Evolutionary conservation across 768 basidiomycete species (phyloP).

Genomic region (Mycena floridula): DNA sequence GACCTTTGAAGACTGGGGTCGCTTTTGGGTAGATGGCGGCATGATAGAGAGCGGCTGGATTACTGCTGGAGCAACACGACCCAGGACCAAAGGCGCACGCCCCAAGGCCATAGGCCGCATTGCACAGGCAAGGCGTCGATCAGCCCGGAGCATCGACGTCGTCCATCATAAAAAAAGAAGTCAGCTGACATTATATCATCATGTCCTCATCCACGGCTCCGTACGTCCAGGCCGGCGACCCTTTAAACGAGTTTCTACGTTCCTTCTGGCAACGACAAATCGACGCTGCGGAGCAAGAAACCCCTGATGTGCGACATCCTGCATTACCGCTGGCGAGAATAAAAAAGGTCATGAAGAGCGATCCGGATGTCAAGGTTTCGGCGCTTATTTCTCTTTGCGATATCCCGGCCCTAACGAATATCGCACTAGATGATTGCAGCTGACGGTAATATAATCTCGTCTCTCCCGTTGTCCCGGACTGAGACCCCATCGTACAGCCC

Average conservation of each 20-base stretch:
- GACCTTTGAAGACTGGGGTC: no score
- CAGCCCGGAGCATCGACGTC: no score
- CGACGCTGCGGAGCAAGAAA: constrained; percentile 81
- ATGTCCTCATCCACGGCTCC: constrained; percentile 28
- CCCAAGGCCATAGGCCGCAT: no score
- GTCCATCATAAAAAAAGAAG: no score
- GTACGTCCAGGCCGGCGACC: constrained; percentile 78
- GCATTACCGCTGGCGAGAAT: constrained; percentile 91
- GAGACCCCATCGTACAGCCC: constrained; percentile 42
- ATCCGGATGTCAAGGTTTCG: constrained; percentile 90
- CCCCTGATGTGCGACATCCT: constrained; percentile 82
- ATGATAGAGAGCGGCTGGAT: no score
- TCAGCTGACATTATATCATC: no score
- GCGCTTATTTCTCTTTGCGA: constrained; percentile 6
- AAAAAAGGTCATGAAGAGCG: constrained; percentile 99
- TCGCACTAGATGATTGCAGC: constrained; percentile 88
- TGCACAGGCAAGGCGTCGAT: no score
- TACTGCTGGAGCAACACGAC: no score
- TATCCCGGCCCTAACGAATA: constrained; percentile 2
- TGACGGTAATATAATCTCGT: constrained; percentile 53
- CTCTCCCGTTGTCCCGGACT: not conserved
- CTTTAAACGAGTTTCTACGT: constrained; percentile 79
- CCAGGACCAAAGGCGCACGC: no score
- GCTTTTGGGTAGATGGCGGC: no score
- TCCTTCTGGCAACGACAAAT: constrained; percentile 91